These are phyloP conservation scores for Microbotryum violaceum DNA, from an alignment of 1,284 basidiomycete genomes.

Conservation along the genomic window DNA sequence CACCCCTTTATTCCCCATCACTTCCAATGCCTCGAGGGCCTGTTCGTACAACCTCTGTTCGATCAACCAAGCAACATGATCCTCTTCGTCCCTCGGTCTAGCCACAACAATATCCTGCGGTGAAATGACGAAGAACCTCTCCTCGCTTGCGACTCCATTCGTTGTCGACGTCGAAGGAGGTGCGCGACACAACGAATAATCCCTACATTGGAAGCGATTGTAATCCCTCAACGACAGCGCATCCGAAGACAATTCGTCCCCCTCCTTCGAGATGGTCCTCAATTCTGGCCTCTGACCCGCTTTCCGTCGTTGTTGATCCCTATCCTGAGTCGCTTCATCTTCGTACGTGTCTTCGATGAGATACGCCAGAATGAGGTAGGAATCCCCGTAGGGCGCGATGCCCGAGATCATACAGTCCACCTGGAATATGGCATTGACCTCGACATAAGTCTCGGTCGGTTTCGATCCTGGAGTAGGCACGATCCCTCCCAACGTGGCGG, in stretches of 20 bases:
- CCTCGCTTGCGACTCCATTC: too few species aligned
- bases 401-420: conserved; percentile 94
- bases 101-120: conserved; percentile 82
- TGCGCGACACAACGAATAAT: conserved; percentile 59
- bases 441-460: conserved; percentile 48
- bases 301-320: conserved; percentile 64
- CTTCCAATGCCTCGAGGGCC: conserved; percentile 76
- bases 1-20: conserved; percentile 43
- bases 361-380: conserved; percentile 76
- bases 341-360: conserved; percentile 45
- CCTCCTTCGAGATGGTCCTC: conserved; percentile 76
- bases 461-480: conserved; percentile 15
- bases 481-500: conserved; percentile 19
- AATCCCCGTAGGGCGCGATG: conserved; percentile 64
- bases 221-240: conserved; percentile 71
- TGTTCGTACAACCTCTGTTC: conserved; percentile 79
- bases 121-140: conserved; percentile 66
- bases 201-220: conserved; percentile 82
- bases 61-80: conserved; percentile 89
- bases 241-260: conserved; percentile 84
- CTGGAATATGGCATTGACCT: conserved; percentile 85
- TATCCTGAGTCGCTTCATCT: conserved; percentile 57
- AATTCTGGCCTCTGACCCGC: conserved; percentile 83
- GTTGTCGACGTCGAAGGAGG: conserved; percentile 32
- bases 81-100: conserved; percentile 72